Base-by-base conservation (phyloP, 495 filamentous ascomycete species). In the Xeromyces bisporus region DNA sequence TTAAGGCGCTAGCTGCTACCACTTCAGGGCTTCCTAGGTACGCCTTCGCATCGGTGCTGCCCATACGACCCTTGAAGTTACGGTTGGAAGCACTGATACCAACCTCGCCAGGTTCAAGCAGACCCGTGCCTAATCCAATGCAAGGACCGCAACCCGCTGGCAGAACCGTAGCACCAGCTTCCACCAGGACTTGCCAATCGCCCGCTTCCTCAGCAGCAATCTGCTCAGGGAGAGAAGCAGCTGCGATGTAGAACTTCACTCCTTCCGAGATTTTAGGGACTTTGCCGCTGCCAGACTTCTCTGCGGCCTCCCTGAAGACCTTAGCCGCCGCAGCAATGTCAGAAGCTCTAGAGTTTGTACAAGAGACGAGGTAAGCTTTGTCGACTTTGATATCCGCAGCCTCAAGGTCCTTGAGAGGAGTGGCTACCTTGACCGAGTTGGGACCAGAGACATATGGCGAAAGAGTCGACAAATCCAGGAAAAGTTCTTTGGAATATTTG, bases 51-150 rank as follows among this genome's bases (percentile, higher is more conserved):
- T 84, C 73, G 6, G 64, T 73, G 4, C 65, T 73, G 3, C 87
- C 86, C 85, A 93, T 93, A 13, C 87, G 71, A 0, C 83, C 86
- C 55, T 89, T 86, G 64, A 92, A 93, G 52, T 93, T 93, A 12
- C 87, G 73, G 60, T 94, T 93, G 30, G 68, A 76, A 0, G 82
- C 80, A 38, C 68, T 76, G 44, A 93, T 91, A n/a, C 87, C 86
- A 16, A 87, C 74, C 55, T 93, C 82, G 2, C 80, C 81, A 7
- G 72, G 67, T 43, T 93, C 78, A 0, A 94, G 66, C 0, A 93
- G 63, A 6, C 87, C 86, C 1, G 72, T 77, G 3, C 85, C 58
- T 4, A 94, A 68, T 2, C 89, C 87, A 37, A 97, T 94, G 49
- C 87, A 96, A 1, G 81, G 79, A 1, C 80, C 85, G 42, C 87